Conservation (phyloP, 768 basidiomycete genomes). For the Kwoniella europaea region DNA sequence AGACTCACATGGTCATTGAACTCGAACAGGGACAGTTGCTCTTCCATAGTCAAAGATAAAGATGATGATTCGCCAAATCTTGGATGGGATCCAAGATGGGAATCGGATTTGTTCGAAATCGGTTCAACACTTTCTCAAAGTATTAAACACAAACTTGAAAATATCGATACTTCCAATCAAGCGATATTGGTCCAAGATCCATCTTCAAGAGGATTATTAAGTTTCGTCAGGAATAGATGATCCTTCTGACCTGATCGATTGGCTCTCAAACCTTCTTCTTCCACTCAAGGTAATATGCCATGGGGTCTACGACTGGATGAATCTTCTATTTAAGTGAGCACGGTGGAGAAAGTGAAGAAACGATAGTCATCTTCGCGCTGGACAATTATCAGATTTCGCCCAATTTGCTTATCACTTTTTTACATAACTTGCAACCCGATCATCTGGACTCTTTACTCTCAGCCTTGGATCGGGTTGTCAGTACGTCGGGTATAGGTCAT, state of each 20-base stretch:
- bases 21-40: no score
- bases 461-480: not conserved
- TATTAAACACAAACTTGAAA: not conserved
- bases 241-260: not conserved
- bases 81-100: not conserved
- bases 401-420: slow-evolving; percentile 10
- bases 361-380: slow-evolving; percentile 15
- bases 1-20: no score
- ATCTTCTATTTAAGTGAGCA: not conserved
- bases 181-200: not conserved
- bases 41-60: not conserved
- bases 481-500: not conserved
- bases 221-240: not conserved
- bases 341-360: not conserved
- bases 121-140: not conserved
- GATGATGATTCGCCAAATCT: not conserved
- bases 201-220: not conserved
- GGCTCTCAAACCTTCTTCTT: not conserved
- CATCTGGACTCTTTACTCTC: slow-evolving; percentile 3
- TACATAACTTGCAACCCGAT: slow-evolving; percentile 3
- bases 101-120: not conserved
- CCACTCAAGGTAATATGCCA: no score
- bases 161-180: not conserved
- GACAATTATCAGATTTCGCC: not conserved
- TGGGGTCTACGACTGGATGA: no score